Base-by-base conservation (phyloP, 202 grass and related monocot species). In the Musa balbisiana region DNA sequence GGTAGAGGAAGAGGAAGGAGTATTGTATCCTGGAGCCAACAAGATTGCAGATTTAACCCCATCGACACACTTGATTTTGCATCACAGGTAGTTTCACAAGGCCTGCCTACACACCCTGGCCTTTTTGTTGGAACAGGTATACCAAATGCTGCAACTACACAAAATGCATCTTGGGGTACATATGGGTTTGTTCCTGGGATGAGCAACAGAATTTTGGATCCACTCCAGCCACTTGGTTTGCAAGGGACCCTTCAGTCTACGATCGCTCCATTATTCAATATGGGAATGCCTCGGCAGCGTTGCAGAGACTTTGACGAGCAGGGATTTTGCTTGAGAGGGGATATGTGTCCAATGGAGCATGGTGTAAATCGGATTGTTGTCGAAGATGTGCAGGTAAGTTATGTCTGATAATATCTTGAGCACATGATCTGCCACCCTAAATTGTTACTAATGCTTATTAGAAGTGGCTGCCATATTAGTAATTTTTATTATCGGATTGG, bases 331-430 rank as follows among this genome's bases (percentile, higher is more conserved):
- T 85, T 98, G 72, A 91, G 91, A 83, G 95, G 95, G 72, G 89
- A 98, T 85, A 98, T 98, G 87, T 98, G 95, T 72, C 88, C 95
- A 10, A 94, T 98, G 95, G 95, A 98, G 67, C 95, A 98, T 85
- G 95, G 88, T 82, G 78, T 98, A 62, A 94, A 98, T 89, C 92
- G 91, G 80, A 98, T 98, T 83, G 91, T 98, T 75, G 87, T 98
- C 59, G 95, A 98, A 80, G 95, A 98, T 73, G 88, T 98, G 80
- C 95, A 98, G 91, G 95, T 98, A 22, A 53, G 53, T 56, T 81
- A 74, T 62, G 29, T 22, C 83, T 81, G 69, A 55, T 51, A 51
- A 70, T 70, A 51, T 85, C 29, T 33, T 21, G 8, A 73, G 22
- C 58, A 70, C 2, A 25, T 66, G 63, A 66, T 21, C 2, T 13